These are phyloP conservation scores for Saccharomyces hybrid DNA, from an alignment of 1,139 yeast genomes.

Conservation along the genomic window DNA sequence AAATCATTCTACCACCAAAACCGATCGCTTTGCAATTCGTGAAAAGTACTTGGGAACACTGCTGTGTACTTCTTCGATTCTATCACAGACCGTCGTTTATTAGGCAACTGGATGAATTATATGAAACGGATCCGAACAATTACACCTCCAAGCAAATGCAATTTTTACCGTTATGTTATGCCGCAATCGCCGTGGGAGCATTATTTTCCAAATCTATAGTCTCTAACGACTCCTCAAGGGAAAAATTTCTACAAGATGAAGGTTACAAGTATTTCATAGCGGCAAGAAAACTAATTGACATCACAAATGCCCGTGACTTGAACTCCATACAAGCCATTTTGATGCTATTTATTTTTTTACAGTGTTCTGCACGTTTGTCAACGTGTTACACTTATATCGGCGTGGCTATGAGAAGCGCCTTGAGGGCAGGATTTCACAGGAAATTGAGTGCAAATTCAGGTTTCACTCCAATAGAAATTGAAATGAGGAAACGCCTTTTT, in stretches of 20 bases:
- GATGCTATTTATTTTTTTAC: slow-evolving; percentile 64
- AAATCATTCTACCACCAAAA: slow-evolving; percentile 69
- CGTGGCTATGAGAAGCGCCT: slow-evolving; percentile 76
- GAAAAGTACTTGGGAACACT: slow-evolving; percentile 78
- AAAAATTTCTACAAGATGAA: slow-evolving; percentile 56
- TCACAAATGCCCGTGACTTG: slow-evolving; percentile 56
- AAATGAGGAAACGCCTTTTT: slow-evolving; percentile 76
- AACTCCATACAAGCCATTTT: slow-evolving; percentile 69
- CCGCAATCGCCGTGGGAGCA: slow-evolving; percentile 71
- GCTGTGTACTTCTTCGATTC: slow-evolving; percentile 79
- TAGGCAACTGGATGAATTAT: slow-evolving; percentile 50
- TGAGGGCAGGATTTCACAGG: slow-evolving; percentile 83
- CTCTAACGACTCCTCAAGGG: slow-evolving; percentile 46
- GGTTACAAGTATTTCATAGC: slow-evolving; percentile 85
- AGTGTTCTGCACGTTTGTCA: slow-evolving; percentile 82
- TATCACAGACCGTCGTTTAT: slow-evolving; percentile 80
- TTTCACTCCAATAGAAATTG: slow-evolving; percentile 76
- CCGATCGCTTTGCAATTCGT: slow-evolving; percentile 67
- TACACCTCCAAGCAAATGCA: slow-evolving; percentile 65
- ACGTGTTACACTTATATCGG: slow-evolving; percentile 91
- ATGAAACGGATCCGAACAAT: slow-evolving; percentile 57
- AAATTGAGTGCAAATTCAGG: slow-evolving; percentile 40
- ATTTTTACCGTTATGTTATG: slow-evolving; percentile 66
- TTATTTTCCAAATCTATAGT: slow-evolving; percentile 44
- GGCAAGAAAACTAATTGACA: slow-evolving; percentile 75